Evolutionary conservation across 306 rosid genomes (phyloP).

Genomic region (Vigna angularis): DNA sequence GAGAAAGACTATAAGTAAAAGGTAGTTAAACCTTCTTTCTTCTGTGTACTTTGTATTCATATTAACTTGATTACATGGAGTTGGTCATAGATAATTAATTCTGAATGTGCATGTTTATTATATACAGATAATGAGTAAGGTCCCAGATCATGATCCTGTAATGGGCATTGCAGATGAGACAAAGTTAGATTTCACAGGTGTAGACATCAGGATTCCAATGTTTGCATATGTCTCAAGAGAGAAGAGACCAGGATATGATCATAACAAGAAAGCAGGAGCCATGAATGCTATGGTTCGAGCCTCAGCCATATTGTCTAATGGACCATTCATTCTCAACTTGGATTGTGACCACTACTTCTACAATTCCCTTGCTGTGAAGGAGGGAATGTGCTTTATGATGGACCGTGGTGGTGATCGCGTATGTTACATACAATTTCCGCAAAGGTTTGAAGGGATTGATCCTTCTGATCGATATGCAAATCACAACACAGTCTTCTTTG

Average conservation of each 20-base stretch:
- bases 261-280: conserved; percentile 32
- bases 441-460: conserved; percentile 32
- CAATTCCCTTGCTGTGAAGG: conserved; percentile 22
- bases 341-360: conserved; percentile 29
- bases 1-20: background rate
- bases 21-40: background rate
- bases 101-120: conserved; percentile 13
- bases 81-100: background rate
- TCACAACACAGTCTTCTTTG: conserved; percentile 33
- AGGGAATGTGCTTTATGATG: conserved; percentile 35
- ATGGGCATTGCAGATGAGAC: conserved; percentile 5
- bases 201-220: conserved; percentile 28
- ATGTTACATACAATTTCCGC: conserved; percentile 24
- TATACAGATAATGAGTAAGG: conserved; percentile 26
- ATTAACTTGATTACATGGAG: background rate
- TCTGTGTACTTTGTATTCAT: background rate
- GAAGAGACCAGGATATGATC: conserved; percentile 27
- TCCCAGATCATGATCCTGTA: conserved; percentile 26
- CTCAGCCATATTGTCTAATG: conserved; percentile 13
- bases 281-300: conserved; percentile 38
- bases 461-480: conserved; percentile 33
- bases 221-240: conserved; percentile 33
- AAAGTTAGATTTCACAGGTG: background rate
- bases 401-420: conserved; percentile 29
- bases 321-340: conserved; percentile 25